Percentiles rank a stretch among this genome's conserved stretches.
Conservation (phyloP, 257 asterid genomes). For the Solanum bulbocastanum region DNA sequence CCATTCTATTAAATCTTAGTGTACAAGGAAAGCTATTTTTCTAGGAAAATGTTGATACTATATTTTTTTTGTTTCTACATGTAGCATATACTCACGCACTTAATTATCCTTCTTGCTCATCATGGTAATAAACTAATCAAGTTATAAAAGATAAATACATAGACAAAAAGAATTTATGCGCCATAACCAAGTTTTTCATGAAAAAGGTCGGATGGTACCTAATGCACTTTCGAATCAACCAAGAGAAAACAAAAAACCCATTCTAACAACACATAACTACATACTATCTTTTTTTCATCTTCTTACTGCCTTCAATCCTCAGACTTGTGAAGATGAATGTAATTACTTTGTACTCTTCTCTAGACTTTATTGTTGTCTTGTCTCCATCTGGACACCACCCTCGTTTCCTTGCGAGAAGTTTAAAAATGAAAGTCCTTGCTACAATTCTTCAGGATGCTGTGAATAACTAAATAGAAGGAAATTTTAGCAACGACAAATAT, state of each 20-base stretch:
- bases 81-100: neutral
- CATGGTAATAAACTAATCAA: neutral
- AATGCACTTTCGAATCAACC: neutral
- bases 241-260: neutral
- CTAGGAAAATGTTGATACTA: neutral
- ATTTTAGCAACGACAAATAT: neutral
- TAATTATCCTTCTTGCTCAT: neutral
- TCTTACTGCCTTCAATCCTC: neutral
- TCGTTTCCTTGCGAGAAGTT: neutral
- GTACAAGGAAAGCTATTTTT: neutral
- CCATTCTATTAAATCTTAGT: neutral
- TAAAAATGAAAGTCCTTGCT: neutral
- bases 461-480: neutral
- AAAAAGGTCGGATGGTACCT: neutral
- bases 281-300: neutral
- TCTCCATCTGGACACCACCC: neutral
- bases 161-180: neutral
- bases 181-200: neutral
- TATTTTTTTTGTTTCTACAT: neutral
- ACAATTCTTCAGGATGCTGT: neutral
- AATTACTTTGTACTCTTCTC: neutral
- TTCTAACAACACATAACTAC: neutral
- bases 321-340: neutral
- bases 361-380: neutral
- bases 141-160: neutral